Evolutionary conservation across 495 filamentous ascomycete genomes (phyloP).

Genomic region (Cudoniella acicularis): DNA sequence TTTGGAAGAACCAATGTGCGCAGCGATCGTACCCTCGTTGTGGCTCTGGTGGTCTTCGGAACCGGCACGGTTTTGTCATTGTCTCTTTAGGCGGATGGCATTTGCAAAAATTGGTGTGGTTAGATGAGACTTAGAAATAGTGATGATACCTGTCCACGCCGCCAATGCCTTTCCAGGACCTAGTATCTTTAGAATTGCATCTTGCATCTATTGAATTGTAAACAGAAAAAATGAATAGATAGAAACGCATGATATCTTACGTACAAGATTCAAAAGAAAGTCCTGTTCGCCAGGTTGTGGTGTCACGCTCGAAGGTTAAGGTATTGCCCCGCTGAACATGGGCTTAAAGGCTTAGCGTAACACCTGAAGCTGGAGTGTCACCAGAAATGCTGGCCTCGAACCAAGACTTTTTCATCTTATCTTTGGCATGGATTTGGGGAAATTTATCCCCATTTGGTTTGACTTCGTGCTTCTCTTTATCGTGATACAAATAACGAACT

Average conservation of each 20-base stretch:
- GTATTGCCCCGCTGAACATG: neutral
- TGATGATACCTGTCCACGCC: neutral
- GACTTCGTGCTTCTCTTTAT: neutral
- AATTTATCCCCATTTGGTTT: neutral
- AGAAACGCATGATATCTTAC: too few relatives aligned
- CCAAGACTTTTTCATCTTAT: neutral
- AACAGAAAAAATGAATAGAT: too few relatives aligned
- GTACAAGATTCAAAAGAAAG: neutral
- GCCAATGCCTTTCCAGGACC: neutral
- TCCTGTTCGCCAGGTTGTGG: neutral
- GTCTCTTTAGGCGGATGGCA: too few relatives aligned
- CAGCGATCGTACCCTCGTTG: neutral
- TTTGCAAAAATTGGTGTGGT: too few relatives aligned
- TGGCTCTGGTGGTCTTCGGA: neutral
- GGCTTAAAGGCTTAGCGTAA: neutral
- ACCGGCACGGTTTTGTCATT: too few relatives aligned
- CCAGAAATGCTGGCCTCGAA: neutral
- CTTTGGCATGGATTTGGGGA: neutral
- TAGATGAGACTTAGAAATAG: neutral
- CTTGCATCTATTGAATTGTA: too few relatives aligned
- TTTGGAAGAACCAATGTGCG: neutral
- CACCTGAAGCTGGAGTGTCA: neutral
- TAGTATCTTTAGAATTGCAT: too few relatives aligned
- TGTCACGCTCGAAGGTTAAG: neutral
- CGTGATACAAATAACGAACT: neutral